Evolutionary conservation across 768 basidiomycete genomes (phyloP), one percentile per base, ranked within the genome.

Genomic region (Crassisporium funariophilum): DNA sequence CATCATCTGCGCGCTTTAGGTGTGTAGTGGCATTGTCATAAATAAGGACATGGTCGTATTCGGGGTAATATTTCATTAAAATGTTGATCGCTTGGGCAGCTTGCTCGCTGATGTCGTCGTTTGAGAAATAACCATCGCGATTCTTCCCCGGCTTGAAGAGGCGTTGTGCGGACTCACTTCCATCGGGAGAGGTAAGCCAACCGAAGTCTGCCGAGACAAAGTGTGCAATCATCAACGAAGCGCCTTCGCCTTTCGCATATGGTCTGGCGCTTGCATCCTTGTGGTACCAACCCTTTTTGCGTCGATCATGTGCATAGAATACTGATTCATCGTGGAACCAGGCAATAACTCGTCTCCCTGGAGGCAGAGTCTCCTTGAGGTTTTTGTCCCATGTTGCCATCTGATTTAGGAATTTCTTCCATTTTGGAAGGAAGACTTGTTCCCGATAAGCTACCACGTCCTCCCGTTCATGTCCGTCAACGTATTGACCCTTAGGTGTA

Each of bases 371-470:
- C 21, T 39, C 38, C 17, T 60, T 57, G 15, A 58, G 63, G 44
- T 66, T 48, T 39, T 65, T 65, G 42, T 62, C 52, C 27, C 54
- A 59, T 4, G 31, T 57, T 11, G 48, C 12, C 50, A 63, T 60
- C 27, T 49, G 9, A 24, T 46, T 47, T 12, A 58, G 52, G 46
- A 65, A 66, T 13, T 55, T 46, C n/a, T 49, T 58, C 54, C 55
- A 63, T 52, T 46, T n/a, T 64, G 47, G 5, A 57, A 55, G 44
- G n/a, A n/a, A n/a, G n/a, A n/a, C n/a, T n/a, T n/a, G n/a, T n/a
- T n/a, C n/a, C n/a, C n/a, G n/a, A n/a, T 74, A 73, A 13, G 50
- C 44, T 1, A 70, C 63, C 11, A 74, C 66, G 62, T 74, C 70
- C 17, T 56, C 56, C 1, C 56, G 39, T 47, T 71, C 62, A 55